Conservation (phyloP, 208 protist species). For the Sergeia podlipaevii region DNA sequence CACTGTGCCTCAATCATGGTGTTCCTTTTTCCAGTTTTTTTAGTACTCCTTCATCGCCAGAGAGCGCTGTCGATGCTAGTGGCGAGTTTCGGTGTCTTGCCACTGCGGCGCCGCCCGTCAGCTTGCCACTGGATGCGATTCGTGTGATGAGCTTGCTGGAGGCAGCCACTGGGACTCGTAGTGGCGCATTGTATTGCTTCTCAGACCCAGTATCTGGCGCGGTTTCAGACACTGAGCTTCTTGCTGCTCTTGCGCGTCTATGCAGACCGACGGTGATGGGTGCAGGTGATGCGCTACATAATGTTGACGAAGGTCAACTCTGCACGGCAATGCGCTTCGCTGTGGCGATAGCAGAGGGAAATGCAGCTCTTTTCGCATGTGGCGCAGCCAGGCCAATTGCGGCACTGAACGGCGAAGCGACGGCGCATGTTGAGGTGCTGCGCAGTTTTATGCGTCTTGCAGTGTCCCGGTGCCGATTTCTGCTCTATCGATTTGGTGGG, state of each 20-base stretch:
- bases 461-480: conserved; percentile 53
- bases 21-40: conserved; percentile 58
- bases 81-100: neutral
- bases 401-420: neutral
- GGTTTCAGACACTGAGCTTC: conserved; percentile 13
- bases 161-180: neutral
- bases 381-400: neutral
- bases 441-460: conserved; percentile 34
- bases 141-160: conserved; percentile 49
- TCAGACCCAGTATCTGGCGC: conserved; percentile 8
- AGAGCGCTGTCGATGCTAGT: conserved; percentile 4
- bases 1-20: conserved; percentile 58
- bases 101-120: conserved; percentile 5
- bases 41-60: neutral
- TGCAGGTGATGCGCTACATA: conserved; percentile 30
- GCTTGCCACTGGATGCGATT: conserved; percentile 20
- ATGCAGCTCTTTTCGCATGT: conserved; percentile 35
- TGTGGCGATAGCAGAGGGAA: conserved; percentile 45
- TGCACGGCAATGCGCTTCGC: conserved; percentile 54
- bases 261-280: conserved; percentile 35
- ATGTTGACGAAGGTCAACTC: conserved; percentile 61
- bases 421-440: neutral
- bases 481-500: conserved; percentile 52
- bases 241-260: conserved; percentile 29
- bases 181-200: conserved; percentile 9